Percentiles rank a stretch among this genome's conserved stretches.
These are phyloP conservation scores for Verticillium zaregamsianum DNA, from an alignment of 2,329 filamentous ascomycete genomes.

Conservation along the genomic window DNA sequence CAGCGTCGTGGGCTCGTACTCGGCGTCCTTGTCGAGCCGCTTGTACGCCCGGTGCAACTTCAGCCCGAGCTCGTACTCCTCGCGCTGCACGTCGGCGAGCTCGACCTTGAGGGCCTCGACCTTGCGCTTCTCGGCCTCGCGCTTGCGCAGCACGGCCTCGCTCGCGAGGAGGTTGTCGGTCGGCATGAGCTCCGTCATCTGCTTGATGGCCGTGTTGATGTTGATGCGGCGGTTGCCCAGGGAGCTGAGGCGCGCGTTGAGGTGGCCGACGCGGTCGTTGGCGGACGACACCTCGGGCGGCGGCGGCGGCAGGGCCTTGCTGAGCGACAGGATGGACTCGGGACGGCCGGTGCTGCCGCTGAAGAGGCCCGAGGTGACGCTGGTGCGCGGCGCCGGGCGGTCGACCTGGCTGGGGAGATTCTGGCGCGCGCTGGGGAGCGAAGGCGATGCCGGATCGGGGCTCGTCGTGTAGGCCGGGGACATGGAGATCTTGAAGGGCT, in stretches of 20 bases:
- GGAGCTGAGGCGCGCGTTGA: constrained; percentile 62
- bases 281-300: constrained; percentile 55
- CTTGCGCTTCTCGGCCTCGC: constrained; percentile 57
- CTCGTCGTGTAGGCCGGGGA: constrained; percentile 26
- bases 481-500: constrained; percentile 29
- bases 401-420: constrained; percentile 10
- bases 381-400: constrained; percentile 1
- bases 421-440: constrained; percentile 3
- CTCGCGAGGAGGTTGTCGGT: constrained; percentile 65
- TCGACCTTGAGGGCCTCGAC: constrained; percentile 63
- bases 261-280: constrained; percentile 60
- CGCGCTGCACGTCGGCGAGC: constrained; percentile 66
- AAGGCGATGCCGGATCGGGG: constrained; percentile 9
- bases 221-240: constrained; percentile 66
- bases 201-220: constrained; percentile 66
- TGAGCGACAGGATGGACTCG: constrained; percentile 30
- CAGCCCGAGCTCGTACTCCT: constrained; percentile 76
- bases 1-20: constrained; percentile 62
- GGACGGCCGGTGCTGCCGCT: constrained; percentile 7
- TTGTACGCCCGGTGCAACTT: constrained; percentile 72
- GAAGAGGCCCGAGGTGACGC: constrained; percentile 3
- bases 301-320: constrained; percentile 58
- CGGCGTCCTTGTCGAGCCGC: constrained; percentile 62
- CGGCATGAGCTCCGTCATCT: constrained; percentile 76
- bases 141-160: constrained; percentile 54